These are phyloP conservation scores for Gossypium thurberi DNA, from an alignment of 345 rosid genomes.

Conservation along the genomic window DNA sequence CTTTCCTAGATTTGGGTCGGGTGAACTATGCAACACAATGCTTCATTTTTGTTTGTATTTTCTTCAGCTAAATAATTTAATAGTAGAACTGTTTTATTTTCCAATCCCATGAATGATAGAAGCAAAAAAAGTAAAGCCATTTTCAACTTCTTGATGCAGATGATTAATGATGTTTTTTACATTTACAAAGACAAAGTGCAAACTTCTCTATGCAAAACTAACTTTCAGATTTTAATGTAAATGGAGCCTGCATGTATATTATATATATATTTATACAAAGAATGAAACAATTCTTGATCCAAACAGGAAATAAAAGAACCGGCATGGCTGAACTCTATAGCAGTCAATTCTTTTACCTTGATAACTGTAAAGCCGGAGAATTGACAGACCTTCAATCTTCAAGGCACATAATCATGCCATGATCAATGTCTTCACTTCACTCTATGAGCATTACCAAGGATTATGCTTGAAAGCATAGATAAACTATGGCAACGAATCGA, in stretches of 20 bases:
- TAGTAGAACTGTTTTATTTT: neutral
- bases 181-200: neutral
- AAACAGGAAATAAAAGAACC: neutral
- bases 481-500: conserved; percentile 10
- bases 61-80: neutral
- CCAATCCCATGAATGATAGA: neutral
- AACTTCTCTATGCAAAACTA: neutral
- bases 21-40: neutral
- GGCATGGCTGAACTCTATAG: neutral
- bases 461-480: neutral
- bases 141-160: neutral
- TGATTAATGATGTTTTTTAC: neutral
- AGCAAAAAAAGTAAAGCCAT: neutral
- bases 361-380: neutral
- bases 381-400: neutral
- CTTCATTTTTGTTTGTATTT: neutral
- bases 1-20: neutral
- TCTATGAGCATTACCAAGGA: neutral
- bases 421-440: neutral
- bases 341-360: neutral
- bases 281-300: neutral
- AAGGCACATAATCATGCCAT: neutral
- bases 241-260: neutral
- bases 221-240: neutral
- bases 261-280: neutral